Evolutionary conservation across 2,329 filamentous ascomycete species (phyloP), one percentile per base, ranked within the genome.

Genomic region (Alternaria hordeiaustralica): DNA sequence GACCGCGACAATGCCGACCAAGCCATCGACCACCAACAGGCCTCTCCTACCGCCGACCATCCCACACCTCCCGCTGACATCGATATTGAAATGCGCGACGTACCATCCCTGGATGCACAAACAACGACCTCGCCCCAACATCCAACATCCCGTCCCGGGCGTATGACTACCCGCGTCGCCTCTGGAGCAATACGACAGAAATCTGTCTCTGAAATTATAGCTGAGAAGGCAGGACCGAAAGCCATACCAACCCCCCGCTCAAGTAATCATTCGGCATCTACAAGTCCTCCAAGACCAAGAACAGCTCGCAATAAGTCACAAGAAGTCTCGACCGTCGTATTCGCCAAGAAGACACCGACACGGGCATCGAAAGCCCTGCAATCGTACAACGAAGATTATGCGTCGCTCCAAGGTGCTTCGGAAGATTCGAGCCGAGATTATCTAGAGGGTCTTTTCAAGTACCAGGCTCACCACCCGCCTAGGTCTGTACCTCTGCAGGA

Each of bases 301-400:
- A 60, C 68, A 20, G 64, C 64, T 10, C 70, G 71, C 43, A 64
- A 64, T 9, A 90, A 89, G 55, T 66, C 65, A 7, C 90, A 88
- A 66, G 90, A 90, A 70, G 84, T 90, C 13, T 93, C 90, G 1
- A 92, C 89, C 0, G 92, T 96, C 4, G 86, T 95, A 0, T 96
- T 96, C 75, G 90, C 91, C 3, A 93, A 92, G 73, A 88, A 89
- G 56, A 75, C 72, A 28, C 51, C 68, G 18, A 69, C 64, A 10
- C 68, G 72, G 41, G 58, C 72, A n/a, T 66, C 70, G 3, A 78
- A 79, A 61, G 65, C 73, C 5, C 61, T 78, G 41, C 77, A 79
- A 55, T 59, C 71, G 8, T 76, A 76, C 51, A 77, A 73, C 63
- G 73, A 81, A 54, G 81, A 81, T 28, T 83, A 82, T 64, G 75